A percentile compares a stretch with the other conserved stretches of the same genome.
These are phyloP conservation scores for Sordaria brevicollis DNA, from an alignment of 495 filamentous ascomycete species.

Conservation along the genomic window DNA sequence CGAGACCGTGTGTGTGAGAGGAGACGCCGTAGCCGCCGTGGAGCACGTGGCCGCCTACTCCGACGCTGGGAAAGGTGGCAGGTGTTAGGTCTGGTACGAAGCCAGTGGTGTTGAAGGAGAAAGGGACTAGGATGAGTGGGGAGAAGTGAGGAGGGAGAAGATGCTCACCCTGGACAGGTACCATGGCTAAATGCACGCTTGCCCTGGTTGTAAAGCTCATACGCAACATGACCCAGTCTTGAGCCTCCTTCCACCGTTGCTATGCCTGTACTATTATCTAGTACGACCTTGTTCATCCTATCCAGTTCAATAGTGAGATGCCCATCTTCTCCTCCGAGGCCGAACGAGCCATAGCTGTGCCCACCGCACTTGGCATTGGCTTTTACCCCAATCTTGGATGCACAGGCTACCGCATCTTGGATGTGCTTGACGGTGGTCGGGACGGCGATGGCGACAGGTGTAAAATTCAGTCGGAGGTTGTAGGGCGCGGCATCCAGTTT, in stretches of 20 bases:
- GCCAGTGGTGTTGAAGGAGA: neutral
- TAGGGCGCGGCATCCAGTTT: constrained; percentile 29
- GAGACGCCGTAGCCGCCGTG: constrained; percentile 36
- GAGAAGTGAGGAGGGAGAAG: neutral
- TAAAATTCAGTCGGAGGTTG: constrained; percentile 30
- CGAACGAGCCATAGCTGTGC: constrained; percentile 38
- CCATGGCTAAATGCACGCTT: constrained; percentile 35
- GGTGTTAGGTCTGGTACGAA: no score
- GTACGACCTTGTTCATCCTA: constrained; percentile 32
- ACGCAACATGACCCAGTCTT: constrained; percentile 31
- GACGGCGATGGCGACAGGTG: constrained; percentile 29
- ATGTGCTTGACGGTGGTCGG: constrained; percentile 29
- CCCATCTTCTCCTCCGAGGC: constrained; percentile 37
- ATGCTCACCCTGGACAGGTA: constrained; percentile 33
- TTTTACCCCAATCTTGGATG: constrained; percentile 27
- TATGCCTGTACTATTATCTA: constrained; percentile 27
- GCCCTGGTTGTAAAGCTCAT: constrained; percentile 32
- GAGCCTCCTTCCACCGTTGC: constrained; percentile 31
- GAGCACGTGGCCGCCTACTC: constrained; percentile 32
- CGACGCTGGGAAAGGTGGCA: constrained; percentile 23
- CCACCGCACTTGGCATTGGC: constrained; percentile 37
- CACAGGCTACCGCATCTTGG: constrained; percentile 30
- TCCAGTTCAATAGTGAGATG: constrained; percentile 35
- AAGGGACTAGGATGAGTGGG: neutral
- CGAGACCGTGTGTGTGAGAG: constrained; percentile 33